A percentile compares a stretch with the other conserved stretches of the same genome.
Conservation (phyloP, 805 yeast species). For the Metschnikowia matae region DNA sequence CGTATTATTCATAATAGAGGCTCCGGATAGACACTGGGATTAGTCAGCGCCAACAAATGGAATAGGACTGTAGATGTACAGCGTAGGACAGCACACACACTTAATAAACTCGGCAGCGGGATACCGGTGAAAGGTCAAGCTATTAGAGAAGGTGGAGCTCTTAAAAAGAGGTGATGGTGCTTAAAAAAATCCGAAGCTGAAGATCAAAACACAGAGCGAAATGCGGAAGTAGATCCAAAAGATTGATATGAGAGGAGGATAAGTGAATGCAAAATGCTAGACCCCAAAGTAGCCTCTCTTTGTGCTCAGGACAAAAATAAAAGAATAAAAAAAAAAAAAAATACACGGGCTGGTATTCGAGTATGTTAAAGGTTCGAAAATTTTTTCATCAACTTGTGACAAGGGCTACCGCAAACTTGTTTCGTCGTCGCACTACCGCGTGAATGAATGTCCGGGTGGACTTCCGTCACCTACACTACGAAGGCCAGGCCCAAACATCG, state of each 20-base stretch:
- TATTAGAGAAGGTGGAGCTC: background rate
- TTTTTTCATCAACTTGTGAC: constrained; percentile 1
- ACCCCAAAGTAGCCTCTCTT: background rate
- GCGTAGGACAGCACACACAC: background rate
- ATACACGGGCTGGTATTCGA: background rate
- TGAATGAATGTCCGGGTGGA: background rate
- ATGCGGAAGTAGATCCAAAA: background rate
- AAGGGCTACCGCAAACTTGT: constrained; percentile 1
- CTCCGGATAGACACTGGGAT: background rate
- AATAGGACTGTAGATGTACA: background rate
- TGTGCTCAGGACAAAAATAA: background rate
- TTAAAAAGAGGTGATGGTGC: background rate
- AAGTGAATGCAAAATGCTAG: background rate
- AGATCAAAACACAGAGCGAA: constrained; percentile 2
- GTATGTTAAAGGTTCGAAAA: constrained; percentile 2
- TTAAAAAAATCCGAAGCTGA: background rate
- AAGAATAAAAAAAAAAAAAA: background rate
- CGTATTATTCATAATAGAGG: constrained; percentile 15
- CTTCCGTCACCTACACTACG: background rate
- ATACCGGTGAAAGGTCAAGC: background rate
- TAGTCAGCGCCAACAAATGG: background rate
- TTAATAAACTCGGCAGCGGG: background rate
- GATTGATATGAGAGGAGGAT: background rate
- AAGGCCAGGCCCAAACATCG: background rate
- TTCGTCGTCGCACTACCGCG: constrained; percentile 6